Base-by-base conservation (phyloP, 2,329 filamentous ascomycete genomes). In the Xylariales sp. region DNA sequence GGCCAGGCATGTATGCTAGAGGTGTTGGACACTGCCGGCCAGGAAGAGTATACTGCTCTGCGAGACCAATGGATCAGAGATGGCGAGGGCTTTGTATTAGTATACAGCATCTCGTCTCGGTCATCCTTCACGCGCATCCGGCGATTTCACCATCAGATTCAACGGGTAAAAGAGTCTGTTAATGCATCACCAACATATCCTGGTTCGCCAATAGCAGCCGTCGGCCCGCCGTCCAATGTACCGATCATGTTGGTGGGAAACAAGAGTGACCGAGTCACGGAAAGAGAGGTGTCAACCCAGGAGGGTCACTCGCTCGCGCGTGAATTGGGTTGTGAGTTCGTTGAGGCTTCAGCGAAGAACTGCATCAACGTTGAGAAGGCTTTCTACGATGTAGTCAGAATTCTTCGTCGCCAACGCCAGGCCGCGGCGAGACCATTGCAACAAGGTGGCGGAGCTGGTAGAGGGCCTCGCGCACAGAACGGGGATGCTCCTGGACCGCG, bases 211-310 rank as follows among this genome's bases (percentile, higher is more conserved):
- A 73, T 88, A 52, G 67, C 82, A 58, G 52, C 78, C 52, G 63
- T 69, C 57, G 64, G 63, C 60, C 67, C 77, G 18, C 78, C 78
- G 46, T 74, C 79, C 46, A 84, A 84, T 15, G 88, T 93, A 13
- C 93, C 93, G 32, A 88, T 98, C 55, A 97, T 98, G 93, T 76
- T 98, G 20, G 93, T 98, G 24, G 93, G 93, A 50, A 97, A 98
- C 74, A 98, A 98, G 71, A 95, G 88, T 67, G 93, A 98, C 66
- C 79, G 93, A 54, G 88, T 95, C 32, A 95, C 91, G 19, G 93
- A 97, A 67, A 81, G 93, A 49, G 91, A 96, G 57, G 93, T 97
- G 4, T 96, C 90, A 3, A 95, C 90, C 35, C 93, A 97, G 63
- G 93, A 98, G 67, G 93, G 93, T 13, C 86, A 88, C 50, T 89